A percentile compares a stretch with the other conserved stretches of the same genome.
These are phyloP conservation scores for Lepidopterella palustris DNA, from an alignment of 495 filamentous ascomycete species.

Conservation along the genomic window DNA sequence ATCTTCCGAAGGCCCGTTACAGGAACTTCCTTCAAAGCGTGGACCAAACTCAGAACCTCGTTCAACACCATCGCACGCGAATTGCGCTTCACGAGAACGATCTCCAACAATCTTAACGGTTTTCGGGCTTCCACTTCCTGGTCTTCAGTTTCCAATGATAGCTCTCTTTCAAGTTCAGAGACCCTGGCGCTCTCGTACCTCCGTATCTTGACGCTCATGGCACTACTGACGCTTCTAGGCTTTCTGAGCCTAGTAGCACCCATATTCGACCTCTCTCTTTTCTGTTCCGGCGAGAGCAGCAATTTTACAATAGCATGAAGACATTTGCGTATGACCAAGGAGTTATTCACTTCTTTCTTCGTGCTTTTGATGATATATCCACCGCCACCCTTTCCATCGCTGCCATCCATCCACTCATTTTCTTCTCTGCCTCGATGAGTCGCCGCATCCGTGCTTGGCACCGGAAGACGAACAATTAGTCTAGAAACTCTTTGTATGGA, in stretches of 20 bases:
- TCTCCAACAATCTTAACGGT: conserved; percentile 20
- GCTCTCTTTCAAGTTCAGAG: neutral
- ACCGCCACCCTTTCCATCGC: conserved; percentile 24
- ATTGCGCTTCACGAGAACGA: conserved; percentile 21
- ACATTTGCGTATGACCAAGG: conserved; percentile 18
- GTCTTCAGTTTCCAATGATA: neutral
- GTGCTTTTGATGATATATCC: conserved; percentile 19
- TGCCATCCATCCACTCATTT: conserved; percentile 26
- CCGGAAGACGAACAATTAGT: conserved; percentile 18
- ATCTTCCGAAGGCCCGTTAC: conserved; percentile 13
- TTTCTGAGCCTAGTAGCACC: neutral
- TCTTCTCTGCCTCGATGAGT: conserved; percentile 14
- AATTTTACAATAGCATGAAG: conserved; percentile 8
- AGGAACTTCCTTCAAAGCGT: conserved; percentile 4
- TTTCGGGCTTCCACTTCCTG: neutral
- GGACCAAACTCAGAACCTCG: conserved; percentile 10
- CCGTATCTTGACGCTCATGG: conserved; percentile 3
- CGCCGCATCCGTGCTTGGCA: conserved; percentile 20
- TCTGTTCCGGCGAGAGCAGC: neutral
- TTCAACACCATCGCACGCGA: conserved; percentile 13
- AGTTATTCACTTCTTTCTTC: conserved; percentile 17
- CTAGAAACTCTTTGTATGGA: conserved; percentile 17
- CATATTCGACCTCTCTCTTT: neutral
- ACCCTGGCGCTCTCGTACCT: neutral
- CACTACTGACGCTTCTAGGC: neutral